Conservation (phyloP, 2,329 filamentous ascomycete genomes). For the Ophiostoma triangulosporum region DNA sequence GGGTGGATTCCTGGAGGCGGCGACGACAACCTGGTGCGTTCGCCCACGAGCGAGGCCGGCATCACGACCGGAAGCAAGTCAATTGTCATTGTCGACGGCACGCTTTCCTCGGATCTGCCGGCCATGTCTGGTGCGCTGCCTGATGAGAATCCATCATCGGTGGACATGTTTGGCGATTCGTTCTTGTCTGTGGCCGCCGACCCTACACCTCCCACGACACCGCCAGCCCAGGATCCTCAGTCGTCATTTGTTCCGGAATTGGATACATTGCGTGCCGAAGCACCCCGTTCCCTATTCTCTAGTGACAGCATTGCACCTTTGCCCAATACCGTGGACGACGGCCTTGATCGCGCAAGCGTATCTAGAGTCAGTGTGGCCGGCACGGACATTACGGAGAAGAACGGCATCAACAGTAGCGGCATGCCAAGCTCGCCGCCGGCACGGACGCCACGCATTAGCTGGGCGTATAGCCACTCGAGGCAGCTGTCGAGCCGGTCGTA, state of each 20-base stretch:
- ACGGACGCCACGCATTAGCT: slow-evolving; percentile 22
- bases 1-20: not conserved
- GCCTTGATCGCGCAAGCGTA: not conserved
- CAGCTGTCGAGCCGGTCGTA: slow-evolving; percentile 36
- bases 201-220: slow-evolving; percentile 48
- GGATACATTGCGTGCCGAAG: slow-evolving; percentile 22
- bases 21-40: slow-evolving; percentile 17
- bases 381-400: not conserved
- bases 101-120: slow-evolving; percentile 34
- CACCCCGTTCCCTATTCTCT: not conserved
- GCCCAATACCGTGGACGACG: not conserved
- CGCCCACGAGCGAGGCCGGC: slow-evolving; percentile 36
- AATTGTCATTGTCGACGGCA: slow-evolving; percentile 74
- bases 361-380: not conserved
- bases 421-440: slow-evolving; percentile 12
- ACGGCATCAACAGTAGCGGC: slow-evolving; percentile 1
- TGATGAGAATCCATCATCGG: slow-evolving; percentile 19
- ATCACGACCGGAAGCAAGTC: slow-evolving; percentile 78
- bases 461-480: slow-evolving; percentile 27
- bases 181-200: slow-evolving; percentile 36
- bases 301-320: not conserved
- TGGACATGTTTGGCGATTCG: slow-evolving; percentile 34
- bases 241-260: slow-evolving; percentile 36
- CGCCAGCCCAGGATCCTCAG: slow-evolving; percentile 33
- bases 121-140: slow-evolving; percentile 37